Conservation (phyloP, 2,329 filamentous ascomycete genomes). For the Metarhizium sp. region DNA sequence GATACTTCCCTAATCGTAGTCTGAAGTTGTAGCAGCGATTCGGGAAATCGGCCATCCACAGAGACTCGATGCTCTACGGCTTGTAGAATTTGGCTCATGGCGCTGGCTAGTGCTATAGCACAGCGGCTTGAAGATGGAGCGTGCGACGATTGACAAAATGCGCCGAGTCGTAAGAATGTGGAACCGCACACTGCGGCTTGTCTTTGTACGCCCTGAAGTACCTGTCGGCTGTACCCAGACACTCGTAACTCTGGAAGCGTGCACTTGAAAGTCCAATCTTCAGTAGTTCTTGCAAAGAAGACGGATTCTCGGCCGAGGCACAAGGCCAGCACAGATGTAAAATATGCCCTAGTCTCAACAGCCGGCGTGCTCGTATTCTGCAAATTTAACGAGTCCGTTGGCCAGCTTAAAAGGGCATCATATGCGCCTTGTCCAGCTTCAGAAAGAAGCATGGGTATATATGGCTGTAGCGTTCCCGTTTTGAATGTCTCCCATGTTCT, state of each 20-base stretch:
- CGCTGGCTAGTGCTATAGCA: slow-evolving; percentile 42
- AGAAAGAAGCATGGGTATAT: slow-evolving; percentile 49
- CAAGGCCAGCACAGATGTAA: slow-evolving; percentile 52
- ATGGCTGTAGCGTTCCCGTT: slow-evolving; percentile 21
- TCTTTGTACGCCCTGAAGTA: slow-evolving; percentile 35
- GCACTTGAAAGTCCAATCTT: slow-evolving; percentile 42
- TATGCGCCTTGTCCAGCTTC: slow-evolving; percentile 59
- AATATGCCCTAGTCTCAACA: slow-evolving; percentile 39
- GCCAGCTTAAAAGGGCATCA: slow-evolving; percentile 47
- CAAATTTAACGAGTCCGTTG: slow-evolving; percentile 29
- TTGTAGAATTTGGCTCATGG: slow-evolving; percentile 36
- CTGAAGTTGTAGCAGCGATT: slow-evolving; percentile 45
- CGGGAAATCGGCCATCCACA: slow-evolving; percentile 27
- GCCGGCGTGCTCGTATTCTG: slow-evolving; percentile 29
- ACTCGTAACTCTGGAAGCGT: slow-evolving; percentile 37
- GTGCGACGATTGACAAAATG: slow-evolving; percentile 38
- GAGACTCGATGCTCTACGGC: slow-evolving; percentile 41
- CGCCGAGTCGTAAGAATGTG: slow-evolving; percentile 33
- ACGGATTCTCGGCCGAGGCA: slow-evolving; percentile 63
- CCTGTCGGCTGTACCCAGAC: slow-evolving; percentile 45
- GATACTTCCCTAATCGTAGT: slow-evolving; percentile 36
- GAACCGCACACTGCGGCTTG: slow-evolving; percentile 39
- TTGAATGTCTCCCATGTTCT: slow-evolving; percentile 64
- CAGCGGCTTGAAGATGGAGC: slow-evolving; percentile 33
- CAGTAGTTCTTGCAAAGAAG: slow-evolving; percentile 54